Evolutionary conservation across 2,329 filamentous ascomycete genomes (phyloP), one percentile per base, ranked within the genome.

Genomic region (Monosporascus sp.): DNA sequence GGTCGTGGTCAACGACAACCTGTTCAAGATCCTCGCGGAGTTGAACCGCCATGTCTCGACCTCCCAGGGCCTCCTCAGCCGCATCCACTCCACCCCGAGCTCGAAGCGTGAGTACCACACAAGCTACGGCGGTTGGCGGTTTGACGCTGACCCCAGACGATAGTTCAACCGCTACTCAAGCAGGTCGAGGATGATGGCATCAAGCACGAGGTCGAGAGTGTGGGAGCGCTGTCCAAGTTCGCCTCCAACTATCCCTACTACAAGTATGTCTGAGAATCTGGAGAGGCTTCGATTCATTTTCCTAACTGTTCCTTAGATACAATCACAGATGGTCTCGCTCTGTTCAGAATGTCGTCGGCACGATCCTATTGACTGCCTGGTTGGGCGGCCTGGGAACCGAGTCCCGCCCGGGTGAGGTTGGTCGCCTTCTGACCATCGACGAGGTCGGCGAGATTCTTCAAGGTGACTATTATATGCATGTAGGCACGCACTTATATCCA

Each of bases 171-270:
- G 4, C 77, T 97, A 37, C 78, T 96, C 44, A 75, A 80, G 11
- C 81, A 88, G 60, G 86, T 90, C 1, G 82, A 91, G 55, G 73
- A 76, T 56, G 81, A 82, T n/a, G 77, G 75, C 53, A 88, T 97
- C 68, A 76, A 81, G 58, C 81, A 88, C 37, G 85, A 96, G 69
- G 80, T 89, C 52, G 76, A 83, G 48, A 87, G 86, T 45, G 80
- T 97, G 46, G 74, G 77, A 53, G 84, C 86, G 60, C 82, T 99
- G 45, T 81, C 84, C 56, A 73, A 79, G 51, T 81, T 89, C 51
- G 91, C 92, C 2, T 92, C 91, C 26, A 81, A 89, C 68, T 87
- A 95, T 65, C 93, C 94, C 0, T 99, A 97, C 78, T 99, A 97
- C 84, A 97, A 96, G 81, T 97, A 67, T 47, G 72, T 51, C 43